Evolutionary conservation across 2,329 filamentous ascomycete species (phyloP).

Genomic region (Paraconiothyrium brasiliense): DNA sequence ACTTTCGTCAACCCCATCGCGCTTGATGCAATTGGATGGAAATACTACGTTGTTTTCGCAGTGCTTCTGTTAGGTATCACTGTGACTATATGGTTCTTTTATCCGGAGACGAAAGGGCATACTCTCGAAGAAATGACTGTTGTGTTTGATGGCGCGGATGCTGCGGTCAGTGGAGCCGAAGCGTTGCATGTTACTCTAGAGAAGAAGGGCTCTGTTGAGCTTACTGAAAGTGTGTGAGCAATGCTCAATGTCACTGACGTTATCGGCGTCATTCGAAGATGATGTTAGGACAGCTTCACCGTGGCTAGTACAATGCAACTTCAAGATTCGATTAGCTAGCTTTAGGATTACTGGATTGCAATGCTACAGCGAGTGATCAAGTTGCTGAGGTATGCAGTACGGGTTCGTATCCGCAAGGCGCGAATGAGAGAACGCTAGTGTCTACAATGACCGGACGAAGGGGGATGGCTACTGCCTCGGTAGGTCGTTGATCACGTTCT

Average conservation of each 20-base stretch:
- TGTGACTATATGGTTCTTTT: conserved; percentile 14
- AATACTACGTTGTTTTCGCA: conserved; percentile 21
- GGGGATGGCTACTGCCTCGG: not conserved
- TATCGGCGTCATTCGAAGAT: too few species aligned
- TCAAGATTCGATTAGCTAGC: too few species aligned
- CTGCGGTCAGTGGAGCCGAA: conserved; percentile 26
- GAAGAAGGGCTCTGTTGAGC: not conserved
- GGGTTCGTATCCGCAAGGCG: not conserved
- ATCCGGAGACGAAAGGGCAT: conserved; percentile 19
- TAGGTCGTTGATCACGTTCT: not conserved
- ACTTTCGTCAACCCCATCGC: conserved; percentile 21
- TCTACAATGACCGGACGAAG: not conserved
- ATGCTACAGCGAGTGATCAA: too few species aligned
- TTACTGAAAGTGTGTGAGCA: not conserved
- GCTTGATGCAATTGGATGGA: conserved; percentile 23
- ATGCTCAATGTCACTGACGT: too few species aligned
- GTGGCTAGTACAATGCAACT: too few species aligned
- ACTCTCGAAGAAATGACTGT: conserved; percentile 18
- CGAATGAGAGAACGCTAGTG: not conserved
- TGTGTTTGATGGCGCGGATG: conserved; percentile 32
- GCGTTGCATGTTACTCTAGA: conserved; percentile 1
- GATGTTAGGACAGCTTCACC: too few species aligned
- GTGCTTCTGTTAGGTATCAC: not conserved
- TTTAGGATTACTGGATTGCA: too few species aligned
- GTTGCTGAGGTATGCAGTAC: not conserved